Conservation (phyloP, 441 rosid species). For the Pelargonium hybrid region DNA sequence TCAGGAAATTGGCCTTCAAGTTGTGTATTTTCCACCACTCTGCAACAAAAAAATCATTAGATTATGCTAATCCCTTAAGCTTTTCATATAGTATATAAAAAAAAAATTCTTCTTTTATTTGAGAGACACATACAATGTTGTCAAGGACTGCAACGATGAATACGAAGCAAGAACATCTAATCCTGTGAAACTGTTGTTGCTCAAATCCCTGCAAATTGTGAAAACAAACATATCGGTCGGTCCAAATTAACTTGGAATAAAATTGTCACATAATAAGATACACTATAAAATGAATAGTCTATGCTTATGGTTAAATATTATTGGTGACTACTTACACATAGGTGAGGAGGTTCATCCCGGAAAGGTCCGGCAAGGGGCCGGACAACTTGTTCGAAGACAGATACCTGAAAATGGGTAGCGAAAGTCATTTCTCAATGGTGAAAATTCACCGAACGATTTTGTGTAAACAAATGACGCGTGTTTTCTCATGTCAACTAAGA, state of each 20-base stretch:
- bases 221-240: background rate
- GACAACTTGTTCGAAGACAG: conserved; percentile 51
- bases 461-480: too few species aligned
- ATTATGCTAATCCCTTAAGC: background rate
- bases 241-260: background rate
- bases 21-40: conserved; percentile 45
- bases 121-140: conserved; percentile 50
- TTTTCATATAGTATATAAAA: background rate
- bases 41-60: conserved; percentile 24
- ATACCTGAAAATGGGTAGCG: conserved; percentile 31
- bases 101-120: too few species aligned
- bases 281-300: too few species aligned
- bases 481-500: too few species aligned
- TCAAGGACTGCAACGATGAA: conserved; percentile 29
- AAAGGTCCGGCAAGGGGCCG: conserved; percentile 55
- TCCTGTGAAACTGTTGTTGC: conserved; percentile 49
- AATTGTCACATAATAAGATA: background rate
- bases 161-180: conserved; percentile 52
- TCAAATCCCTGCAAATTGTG: conserved; percentile 50
- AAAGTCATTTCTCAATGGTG: conserved; percentile 2
- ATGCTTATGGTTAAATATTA: too few species aligned
- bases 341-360: conserved; percentile 39
- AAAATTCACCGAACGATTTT: too few species aligned
- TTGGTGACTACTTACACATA: conserved; percentile 42
- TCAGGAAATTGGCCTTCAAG: conserved; percentile 47